These are phyloP conservation scores for Butyriboletus appendiculatus DNA, from an alignment of 1,284 basidiomycete genomes.

Conservation along the genomic window DNA sequence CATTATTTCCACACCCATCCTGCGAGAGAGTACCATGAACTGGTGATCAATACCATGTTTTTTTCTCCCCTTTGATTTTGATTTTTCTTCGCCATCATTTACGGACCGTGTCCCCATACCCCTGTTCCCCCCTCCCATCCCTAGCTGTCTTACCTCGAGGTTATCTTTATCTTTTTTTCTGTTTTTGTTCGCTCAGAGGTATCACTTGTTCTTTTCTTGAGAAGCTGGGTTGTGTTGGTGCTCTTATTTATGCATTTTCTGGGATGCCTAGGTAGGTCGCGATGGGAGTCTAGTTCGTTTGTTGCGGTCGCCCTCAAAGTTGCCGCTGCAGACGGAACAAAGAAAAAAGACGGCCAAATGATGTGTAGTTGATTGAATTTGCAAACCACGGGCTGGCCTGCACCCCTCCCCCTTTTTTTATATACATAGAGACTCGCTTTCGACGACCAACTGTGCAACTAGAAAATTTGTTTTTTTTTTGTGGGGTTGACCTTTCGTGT, in stretches of 20 bases:
- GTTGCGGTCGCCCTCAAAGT: not conserved
- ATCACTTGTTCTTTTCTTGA: conserved; percentile 8
- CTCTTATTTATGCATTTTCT: conserved; percentile 26
- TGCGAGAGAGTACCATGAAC: conserved; percentile 73
- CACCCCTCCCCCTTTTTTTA: not conserved
- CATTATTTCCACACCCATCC: conserved; percentile 64
- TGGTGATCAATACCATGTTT: conserved; percentile 44
- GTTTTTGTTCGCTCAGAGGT: not conserved
- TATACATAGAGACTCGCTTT: not conserved
- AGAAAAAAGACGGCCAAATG: not conserved
- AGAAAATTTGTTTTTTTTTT: not conserved
- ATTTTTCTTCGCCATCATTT: not conserved
- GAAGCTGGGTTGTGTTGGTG: conserved; percentile 21
- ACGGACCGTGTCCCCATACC: conserved; percentile 22
- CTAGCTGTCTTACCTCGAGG: not conserved
- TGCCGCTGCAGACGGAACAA: not conserved
- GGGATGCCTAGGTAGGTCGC: conserved; percentile 24
- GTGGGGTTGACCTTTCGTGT: too few species aligned
- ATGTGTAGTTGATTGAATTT: conserved; percentile 5
- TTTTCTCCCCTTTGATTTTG: not conserved
- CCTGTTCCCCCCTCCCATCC: not conserved
- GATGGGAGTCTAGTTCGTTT: conserved; percentile 7
- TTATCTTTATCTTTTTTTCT: conserved; percentile 13
- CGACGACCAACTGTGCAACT: not conserved
- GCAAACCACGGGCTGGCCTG: conserved; percentile 24